Evolutionary conservation across 2,329 filamentous ascomycete genomes (phyloP).

Genomic region (Fusarium sp.): DNA sequence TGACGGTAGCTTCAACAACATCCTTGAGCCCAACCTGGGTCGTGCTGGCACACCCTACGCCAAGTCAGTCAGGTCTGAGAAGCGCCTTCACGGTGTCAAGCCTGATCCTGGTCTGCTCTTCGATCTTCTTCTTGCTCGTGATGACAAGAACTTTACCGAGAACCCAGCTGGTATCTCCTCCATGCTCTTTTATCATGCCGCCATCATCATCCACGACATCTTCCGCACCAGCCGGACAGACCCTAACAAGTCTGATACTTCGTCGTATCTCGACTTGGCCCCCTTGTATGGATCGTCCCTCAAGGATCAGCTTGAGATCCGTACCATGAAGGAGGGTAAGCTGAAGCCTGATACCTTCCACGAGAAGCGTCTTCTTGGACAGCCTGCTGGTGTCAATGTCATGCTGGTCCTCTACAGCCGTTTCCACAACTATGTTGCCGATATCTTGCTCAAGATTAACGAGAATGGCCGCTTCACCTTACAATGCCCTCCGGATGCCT

Average conservation of each 20-base stretch:
- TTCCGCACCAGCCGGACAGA: slow-evolving; percentile 64
- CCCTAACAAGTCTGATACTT: slow-evolving; percentile 72
- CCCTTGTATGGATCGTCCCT: slow-evolving; percentile 78
- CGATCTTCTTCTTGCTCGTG: slow-evolving; percentile 72
- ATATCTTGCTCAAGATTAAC: slow-evolving; percentile 72
- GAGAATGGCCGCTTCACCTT: slow-evolving; percentile 68
- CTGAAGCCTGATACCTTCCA: slow-evolving; percentile 78
- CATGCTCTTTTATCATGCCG: slow-evolving; percentile 79
- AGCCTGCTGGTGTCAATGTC: slow-evolving; percentile 75
- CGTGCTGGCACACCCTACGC: slow-evolving; percentile 75
- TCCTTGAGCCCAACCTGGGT: slow-evolving; percentile 71
- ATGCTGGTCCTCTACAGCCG: slow-evolving; percentile 75
- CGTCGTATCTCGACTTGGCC: slow-evolving; percentile 79
- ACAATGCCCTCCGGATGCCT: slow-evolving; percentile 10
- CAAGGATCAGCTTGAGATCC: slow-evolving; percentile 70
- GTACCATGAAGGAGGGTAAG: slow-evolving; percentile 73
- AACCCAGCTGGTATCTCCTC: slow-evolving; percentile 80
- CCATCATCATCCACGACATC: slow-evolving; percentile 62
- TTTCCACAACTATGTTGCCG: slow-evolving; percentile 76
- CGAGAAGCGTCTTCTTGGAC: slow-evolving; percentile 71
- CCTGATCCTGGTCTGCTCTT: slow-evolving; percentile 76
- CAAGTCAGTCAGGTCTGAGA: slow-evolving; percentile 69
- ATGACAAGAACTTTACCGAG: slow-evolving; percentile 60
- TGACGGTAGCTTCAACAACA: slow-evolving; percentile 63
- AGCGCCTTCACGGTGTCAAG: slow-evolving; percentile 66